phyloP scores from a whole-genome alignment of 352 stramenopile species.

The Phytophthora melonis region DNA sequence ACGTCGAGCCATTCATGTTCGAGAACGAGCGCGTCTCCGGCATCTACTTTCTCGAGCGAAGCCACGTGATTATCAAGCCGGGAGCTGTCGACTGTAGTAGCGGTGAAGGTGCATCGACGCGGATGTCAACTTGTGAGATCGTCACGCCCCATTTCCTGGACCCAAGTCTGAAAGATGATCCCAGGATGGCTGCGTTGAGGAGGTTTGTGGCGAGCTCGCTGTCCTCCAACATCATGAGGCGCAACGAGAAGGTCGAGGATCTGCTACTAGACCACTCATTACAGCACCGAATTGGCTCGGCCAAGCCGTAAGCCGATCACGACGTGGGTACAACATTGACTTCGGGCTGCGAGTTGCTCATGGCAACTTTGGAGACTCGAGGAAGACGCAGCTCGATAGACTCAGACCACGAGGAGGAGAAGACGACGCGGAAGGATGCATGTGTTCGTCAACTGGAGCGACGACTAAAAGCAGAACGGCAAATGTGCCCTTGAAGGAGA shows the following conservation, averaged over 20 bases:
- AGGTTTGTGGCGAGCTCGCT: conserved; percentile 45
- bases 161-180: conserved; percentile 22
- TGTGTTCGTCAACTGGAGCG: conserved; percentile 24
- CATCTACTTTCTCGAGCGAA: conserved; percentile 56
- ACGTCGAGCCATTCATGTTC: conserved; percentile 61
- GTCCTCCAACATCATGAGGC: conserved; percentile 36
- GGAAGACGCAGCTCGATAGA: too few relatives aligned
- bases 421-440: conserved; percentile 1
- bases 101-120: conserved; percentile 30
- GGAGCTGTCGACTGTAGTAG: conserved; percentile 1
- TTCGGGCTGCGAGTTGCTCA: too few relatives aligned
- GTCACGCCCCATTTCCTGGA: conserved; percentile 53
- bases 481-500: conserved; percentile 35
- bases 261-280: conserved; percentile 1
- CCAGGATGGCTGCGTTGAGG: conserved; percentile 36
- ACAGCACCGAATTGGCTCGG: neutral
- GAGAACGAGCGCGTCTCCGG: conserved; percentile 45
- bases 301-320: too few relatives aligned
- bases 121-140: conserved; percentile 58
- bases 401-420: neutral
- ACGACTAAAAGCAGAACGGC: conserved; percentile 29
- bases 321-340: too few relatives aligned
- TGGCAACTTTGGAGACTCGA: too few relatives aligned
- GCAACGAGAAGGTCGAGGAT: conserved; percentile 45
- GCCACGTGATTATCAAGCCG: conserved; percentile 60